Base-by-base conservation (phyloP, 2,329 filamentous ascomycete species). In the Canariomyces notabilis region DNA sequence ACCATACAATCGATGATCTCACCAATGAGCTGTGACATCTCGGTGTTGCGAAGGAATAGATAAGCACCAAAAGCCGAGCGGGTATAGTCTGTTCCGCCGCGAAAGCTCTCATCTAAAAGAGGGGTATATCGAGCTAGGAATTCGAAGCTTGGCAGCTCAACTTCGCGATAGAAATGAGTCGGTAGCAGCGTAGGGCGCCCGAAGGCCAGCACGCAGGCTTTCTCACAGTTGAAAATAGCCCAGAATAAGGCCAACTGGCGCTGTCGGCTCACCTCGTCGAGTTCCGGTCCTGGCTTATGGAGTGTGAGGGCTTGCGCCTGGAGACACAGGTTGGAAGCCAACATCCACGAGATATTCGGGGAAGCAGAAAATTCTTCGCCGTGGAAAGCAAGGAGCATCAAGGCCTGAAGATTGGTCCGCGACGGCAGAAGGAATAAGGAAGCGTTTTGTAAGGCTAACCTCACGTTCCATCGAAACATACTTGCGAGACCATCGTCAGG, bases 261-360 rank as follows among this genome's bases (percentile, higher is more conserved):
- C 23, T 50, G 48, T 8, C 29, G 29, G 7, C n/a, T 21, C 15
- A 41, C 41, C 14, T 26, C 20, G 15, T 44, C 41, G 6, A 44
- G 19, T 4, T 31, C 21, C 6, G 36, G 12, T 2, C 15, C 16
- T 9, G 35, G 44, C n/a, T 14, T 16, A 23, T 43, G 38, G 15
- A 49, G n/a, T 5, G 21, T 11, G 2, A 50, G 33, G 3, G 48
- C 48, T n/a, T 46, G 22, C 5, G 48, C 43, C 22, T 46, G 43
- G 1, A 21, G 32, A 26, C 48, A 50, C 2, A 39, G 15, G 22
- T 50, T 34, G 5, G 33, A 39, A 6, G 36, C 35, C 4, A 50
- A 36, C 43, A 50, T 50, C 48, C 48, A 50, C 14, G 38, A 43
- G 5, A 31, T 22, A 15, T 50, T 50, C 4, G 48, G 48, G 14